phyloP scores from a whole-genome alignment of 176 grass and related monocot genomes.

The Oryza australiensis region DNA sequence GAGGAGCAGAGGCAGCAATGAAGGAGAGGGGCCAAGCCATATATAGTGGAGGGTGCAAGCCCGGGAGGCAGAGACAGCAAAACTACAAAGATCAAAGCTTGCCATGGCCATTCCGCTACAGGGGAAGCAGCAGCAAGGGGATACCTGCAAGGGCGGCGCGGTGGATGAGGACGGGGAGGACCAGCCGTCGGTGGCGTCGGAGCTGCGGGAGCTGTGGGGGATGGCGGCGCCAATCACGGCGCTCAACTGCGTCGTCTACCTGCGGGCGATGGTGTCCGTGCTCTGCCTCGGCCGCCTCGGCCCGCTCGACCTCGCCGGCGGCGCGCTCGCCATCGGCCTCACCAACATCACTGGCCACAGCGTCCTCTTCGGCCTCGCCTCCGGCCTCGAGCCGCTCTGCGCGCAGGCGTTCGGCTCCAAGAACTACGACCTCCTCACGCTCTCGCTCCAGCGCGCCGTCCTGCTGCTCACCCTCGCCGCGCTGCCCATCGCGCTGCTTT shows the following conservation, averaged over 20 bases:
- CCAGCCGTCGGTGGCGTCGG: slow-evolving; percentile 35
- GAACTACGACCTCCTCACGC: slow-evolving; percentile 77
- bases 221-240: slow-evolving; percentile 86
- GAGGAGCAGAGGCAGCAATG: too few species aligned
- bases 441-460: slow-evolving; percentile 84
- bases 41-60: neutral
- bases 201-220: slow-evolving; percentile 68
- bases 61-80: too few species aligned
- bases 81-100: neutral
- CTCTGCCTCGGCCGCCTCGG: slow-evolving; percentile 85
- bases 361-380: slow-evolving; percentile 89
- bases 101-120: slow-evolving; percentile 47
- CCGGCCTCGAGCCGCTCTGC: slow-evolving; percentile 84
- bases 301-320: slow-evolving; percentile 83
- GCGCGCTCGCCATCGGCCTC: slow-evolving; percentile 91
- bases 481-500: slow-evolving; percentile 78
- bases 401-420: slow-evolving; percentile 82
- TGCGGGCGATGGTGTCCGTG: slow-evolving; percentile 94
- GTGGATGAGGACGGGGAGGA: neutral
- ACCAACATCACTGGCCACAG: slow-evolving; percentile 98
- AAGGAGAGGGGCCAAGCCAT: neutral
- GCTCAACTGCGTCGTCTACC: slow-evolving; percentile 90
- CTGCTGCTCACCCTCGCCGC: slow-evolving; percentile 70
- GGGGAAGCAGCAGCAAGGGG: slow-evolving; percentile 3
- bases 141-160: neutral